Conservation (phyloP, 1,139 yeast genomes). For the Suhomyces bokatorum region DNA sequence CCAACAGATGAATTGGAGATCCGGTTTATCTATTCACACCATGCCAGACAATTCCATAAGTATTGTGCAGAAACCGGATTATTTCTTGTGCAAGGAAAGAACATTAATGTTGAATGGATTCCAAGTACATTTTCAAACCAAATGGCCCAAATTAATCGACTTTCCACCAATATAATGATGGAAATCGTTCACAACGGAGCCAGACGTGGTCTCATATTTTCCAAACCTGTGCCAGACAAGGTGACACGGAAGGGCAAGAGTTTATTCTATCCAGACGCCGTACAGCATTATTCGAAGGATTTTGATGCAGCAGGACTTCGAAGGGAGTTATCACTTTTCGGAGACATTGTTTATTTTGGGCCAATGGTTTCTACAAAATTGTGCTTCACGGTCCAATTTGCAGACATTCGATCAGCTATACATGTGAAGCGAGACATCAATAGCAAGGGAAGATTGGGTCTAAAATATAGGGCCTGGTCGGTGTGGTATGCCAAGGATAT, state of each 20-base stretch:
- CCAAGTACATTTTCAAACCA: conserved; percentile 9
- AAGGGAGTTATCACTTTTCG: conserved; percentile 56
- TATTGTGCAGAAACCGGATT: conserved; percentile 56
- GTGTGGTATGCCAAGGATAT: conserved; percentile 70
- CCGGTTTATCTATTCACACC: conserved; percentile 52
- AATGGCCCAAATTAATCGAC: not conserved
- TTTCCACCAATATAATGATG: conserved; percentile 21
- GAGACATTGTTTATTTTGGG: conserved; percentile 60
- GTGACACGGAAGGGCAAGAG: conserved; percentile 19
- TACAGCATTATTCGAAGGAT: conserved; percentile 30
- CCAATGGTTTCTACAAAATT: conserved; percentile 69
- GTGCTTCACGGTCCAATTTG: conserved; percentile 62
- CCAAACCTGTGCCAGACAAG: conserved; percentile 30
- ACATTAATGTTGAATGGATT: conserved; percentile 45
- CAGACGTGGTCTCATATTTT: conserved; percentile 36
- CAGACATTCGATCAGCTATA: conserved; percentile 64
- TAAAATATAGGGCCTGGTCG: conserved; percentile 60
- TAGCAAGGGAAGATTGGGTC: conserved; percentile 37
- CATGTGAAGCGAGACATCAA: conserved; percentile 54
- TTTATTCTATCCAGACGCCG: conserved; percentile 37
- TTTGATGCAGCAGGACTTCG: conserved; percentile 36
- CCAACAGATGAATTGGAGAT: conserved; percentile 38
- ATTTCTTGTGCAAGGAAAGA: conserved; percentile 61
- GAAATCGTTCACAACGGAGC: conserved; percentile 35
- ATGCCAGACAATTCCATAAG: conserved; percentile 56